Base-by-base conservation (phyloP, 2,329 filamentous ascomycete species). In the Fusarium sp. region DNA sequence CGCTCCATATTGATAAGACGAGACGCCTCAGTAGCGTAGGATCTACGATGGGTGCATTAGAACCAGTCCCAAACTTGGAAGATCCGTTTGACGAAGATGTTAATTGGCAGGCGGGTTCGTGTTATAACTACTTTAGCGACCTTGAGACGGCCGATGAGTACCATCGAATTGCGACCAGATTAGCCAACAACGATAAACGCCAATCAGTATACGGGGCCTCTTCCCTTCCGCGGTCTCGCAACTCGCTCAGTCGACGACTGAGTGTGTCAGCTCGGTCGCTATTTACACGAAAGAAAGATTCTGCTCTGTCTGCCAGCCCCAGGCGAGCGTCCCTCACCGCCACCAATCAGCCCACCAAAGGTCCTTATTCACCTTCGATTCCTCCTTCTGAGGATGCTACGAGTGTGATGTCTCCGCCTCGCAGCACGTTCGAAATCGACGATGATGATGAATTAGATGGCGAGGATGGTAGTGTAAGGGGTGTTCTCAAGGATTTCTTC, bases 391-490 rank as follows among this genome's bases (percentile, higher is more conserved):
- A 56, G 8, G 73, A 68, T 26, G 36, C 50, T 26, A 51, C 56
- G 36, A 70, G 64, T 37, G 15, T 59, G 15, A 31, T 57, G 15
- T 65, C 69, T 11, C 63, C 57, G 2, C 70, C 73, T 23, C 67
- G 67, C 36, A 80, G 78, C 61, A 75, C 70, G 12, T 80, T 79
- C 54, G 78, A 80, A 41, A 76, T 74, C 16, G 76, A 78, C 15
- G 77, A 77, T n/a, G 75, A 76, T 15, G 72, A 71, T 3, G 62
- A 65, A 2, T 40, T 60, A n/a, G 51, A 72, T 26, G 55, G 54
- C 8, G 62, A 72, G 16, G 72, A 74, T 10, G 62, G 58, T 34
- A 65, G 58, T 12, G 61, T 72, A 49, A 63, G 65, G 30, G 69
- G 65, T 15, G 65, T 56, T 6, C 56, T 73, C 46, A 67, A 65